Evolutionary conservation across 306 rosid species (phyloP).

Genomic region (Acmispon strigosus): DNA sequence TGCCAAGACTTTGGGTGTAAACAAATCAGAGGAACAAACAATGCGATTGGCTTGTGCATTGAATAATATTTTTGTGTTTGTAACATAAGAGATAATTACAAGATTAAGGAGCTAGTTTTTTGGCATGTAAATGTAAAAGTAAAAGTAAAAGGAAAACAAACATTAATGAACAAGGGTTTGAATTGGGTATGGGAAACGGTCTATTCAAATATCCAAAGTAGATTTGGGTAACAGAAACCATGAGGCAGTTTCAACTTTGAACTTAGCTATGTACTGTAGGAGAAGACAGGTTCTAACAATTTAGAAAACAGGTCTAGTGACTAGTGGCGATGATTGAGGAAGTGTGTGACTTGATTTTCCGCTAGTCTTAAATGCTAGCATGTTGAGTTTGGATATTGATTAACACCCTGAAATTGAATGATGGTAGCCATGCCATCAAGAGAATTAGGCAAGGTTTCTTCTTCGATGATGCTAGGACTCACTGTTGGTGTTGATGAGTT

Average conservation of each 20-base stretch:
- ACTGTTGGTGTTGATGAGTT: background rate
- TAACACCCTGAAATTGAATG: background rate
- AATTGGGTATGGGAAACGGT: slow-evolving; percentile 9
- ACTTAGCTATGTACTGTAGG: slow-evolving; percentile 7
- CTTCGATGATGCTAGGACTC: background rate
- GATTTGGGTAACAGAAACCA: slow-evolving; percentile 25
- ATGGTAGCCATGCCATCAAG: background rate
- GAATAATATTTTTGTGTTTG: background rate
- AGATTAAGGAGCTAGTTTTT: background rate
- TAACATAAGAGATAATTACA: slow-evolving; percentile 6
- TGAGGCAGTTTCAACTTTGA: slow-evolving; percentile 21
- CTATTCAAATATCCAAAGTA: slow-evolving; percentile 29
- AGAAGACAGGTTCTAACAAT: slow-evolving; percentile 19
- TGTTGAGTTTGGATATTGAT: background rate
- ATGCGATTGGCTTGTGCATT: slow-evolving; percentile 15
- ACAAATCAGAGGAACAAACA: background rate
- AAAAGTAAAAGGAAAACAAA: background rate
- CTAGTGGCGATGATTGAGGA: slow-evolving; percentile 34
- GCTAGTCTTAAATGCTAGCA: slow-evolving; percentile 2
- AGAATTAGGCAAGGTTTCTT: background rate
- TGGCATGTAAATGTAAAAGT: no score
- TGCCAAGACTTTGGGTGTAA: slow-evolving; percentile 2
- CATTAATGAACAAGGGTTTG: slow-evolving; percentile 1
- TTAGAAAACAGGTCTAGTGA: background rate
- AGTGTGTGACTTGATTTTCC: slow-evolving; percentile 17